Evolutionary conservation across 306 rosid genomes (phyloP).

Genomic region (Vigna trinervia): DNA sequence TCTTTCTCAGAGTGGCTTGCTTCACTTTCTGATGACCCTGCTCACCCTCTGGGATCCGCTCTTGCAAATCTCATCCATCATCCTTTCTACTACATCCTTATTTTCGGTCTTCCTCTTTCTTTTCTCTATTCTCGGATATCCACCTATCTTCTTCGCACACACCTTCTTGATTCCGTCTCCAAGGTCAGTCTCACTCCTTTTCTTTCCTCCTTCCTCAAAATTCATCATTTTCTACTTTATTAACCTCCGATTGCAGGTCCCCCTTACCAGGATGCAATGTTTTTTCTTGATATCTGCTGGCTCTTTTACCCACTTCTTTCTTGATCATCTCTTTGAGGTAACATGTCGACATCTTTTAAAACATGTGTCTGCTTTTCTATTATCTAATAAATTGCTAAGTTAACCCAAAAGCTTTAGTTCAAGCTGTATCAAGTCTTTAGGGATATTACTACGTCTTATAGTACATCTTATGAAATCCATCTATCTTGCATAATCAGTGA

Average conservation of each 20-base stretch:
- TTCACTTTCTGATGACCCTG: constrained; percentile 52
- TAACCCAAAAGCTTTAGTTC: too few relatives aligned
- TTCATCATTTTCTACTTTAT: not conserved
- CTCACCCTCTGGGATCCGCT: constrained; percentile 46
- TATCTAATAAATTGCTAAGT: too few relatives aligned
- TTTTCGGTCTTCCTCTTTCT: constrained; percentile 77
- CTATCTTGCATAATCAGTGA: too few relatives aligned
- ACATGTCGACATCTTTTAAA: not conserved
- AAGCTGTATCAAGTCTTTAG: too few relatives aligned
- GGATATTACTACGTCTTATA: too few relatives aligned
- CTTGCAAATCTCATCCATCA: constrained; percentile 69
- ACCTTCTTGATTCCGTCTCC: constrained; percentile 63
- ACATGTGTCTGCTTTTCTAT: too few relatives aligned
- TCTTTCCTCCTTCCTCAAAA: not conserved
- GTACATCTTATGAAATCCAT: too few relatives aligned
- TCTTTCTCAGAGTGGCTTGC: constrained; percentile 86
- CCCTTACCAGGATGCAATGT: constrained; percentile 75
- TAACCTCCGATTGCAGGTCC: constrained; percentile 55
- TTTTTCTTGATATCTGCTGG: constrained; percentile 80
- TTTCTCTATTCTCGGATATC: constrained; percentile 74
- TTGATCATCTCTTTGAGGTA: constrained; percentile 93
- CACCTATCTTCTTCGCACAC: constrained; percentile 49
- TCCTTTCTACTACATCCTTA: constrained; percentile 64
- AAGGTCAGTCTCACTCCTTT: constrained; percentile 49
- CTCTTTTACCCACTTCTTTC: constrained; percentile 84